A percentile compares a stretch with the other conserved stretches of the same genome.
Evolutionary conservation across 495 filamentous ascomycete species (phyloP).

Genomic region (Hypoxylon lienhwacheense): DNA sequence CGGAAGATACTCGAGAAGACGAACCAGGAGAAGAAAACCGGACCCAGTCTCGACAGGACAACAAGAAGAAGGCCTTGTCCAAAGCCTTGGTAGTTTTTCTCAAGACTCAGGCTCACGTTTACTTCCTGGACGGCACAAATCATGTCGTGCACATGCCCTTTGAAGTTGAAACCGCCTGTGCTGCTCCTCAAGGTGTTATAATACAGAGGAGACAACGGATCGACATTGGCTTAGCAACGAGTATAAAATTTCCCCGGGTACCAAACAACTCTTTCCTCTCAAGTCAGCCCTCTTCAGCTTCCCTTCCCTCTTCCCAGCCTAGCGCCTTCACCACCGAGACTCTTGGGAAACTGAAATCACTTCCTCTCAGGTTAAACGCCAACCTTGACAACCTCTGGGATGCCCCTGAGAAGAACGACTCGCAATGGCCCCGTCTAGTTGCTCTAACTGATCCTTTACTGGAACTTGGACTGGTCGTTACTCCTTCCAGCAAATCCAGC

Average conservation of each 20-base stretch:
- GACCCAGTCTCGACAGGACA: conserved; percentile 13
- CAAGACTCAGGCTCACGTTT: conserved; percentile 90
- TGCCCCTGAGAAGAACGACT: conserved; percentile 47
- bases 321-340: conserved; percentile 57
- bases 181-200: conserved; percentile 77
- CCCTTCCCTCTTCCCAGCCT: conserved; percentile 45
- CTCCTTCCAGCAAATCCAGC: conserved; percentile 41
- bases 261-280: conserved; percentile 84
- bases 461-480: conserved; percentile 82
- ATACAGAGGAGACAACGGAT: conserved; percentile 70
- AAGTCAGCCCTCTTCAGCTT: conserved; percentile 54
- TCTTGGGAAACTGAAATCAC: conserved; percentile 52
- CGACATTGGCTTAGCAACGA: conserved; percentile 44
- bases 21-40: conserved; percentile 7
- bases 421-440: conserved; percentile 76
- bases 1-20: conserved; percentile 14
- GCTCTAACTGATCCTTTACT: conserved; percentile 84
- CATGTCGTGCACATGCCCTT: conserved; percentile 94
- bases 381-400: conserved; percentile 56
- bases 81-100: conserved; percentile 87
- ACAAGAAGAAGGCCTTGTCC: conserved; percentile 43
- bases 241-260: conserved; percentile 55
- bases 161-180: conserved; percentile 84
- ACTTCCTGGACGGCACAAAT: conserved; percentile 83
- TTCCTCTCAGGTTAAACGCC: conserved; percentile 48